These are phyloP conservation scores for Hymenoscyphus fructigenus DNA, from an alignment of 2,329 filamentous ascomycete species.

Conservation along the genomic window DNA sequence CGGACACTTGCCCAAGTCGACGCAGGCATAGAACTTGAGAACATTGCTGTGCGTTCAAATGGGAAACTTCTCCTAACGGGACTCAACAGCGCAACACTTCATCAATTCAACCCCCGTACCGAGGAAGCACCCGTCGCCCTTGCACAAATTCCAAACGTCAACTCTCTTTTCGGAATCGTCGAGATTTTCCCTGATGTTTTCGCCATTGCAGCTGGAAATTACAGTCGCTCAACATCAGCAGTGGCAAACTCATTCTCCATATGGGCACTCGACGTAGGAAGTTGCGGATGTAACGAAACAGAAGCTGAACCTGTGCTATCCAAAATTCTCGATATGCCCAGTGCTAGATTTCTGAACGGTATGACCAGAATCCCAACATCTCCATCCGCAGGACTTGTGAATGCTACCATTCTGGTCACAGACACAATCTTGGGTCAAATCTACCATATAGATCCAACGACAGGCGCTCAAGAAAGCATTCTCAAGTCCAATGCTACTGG, in stretches of 20 bases:
- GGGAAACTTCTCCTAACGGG: conserved; percentile 47
- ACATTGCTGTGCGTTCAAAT: conserved; percentile 45
- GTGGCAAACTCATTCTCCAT: not conserved
- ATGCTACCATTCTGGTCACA: conserved; percentile 25
- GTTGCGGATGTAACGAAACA: conserved; percentile 7
- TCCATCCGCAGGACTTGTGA: conserved; percentile 19
- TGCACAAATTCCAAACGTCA: conserved; percentile 32
- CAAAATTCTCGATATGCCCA: conserved; percentile 14
- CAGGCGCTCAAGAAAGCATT: not conserved
- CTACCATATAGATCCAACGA: not conserved
- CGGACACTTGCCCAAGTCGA: not conserved
- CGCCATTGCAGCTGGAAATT: conserved; percentile 14
- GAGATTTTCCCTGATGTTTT: conserved; percentile 28
- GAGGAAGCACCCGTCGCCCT: conserved; percentile 24
- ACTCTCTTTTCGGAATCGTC: conserved; percentile 36
- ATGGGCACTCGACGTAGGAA: not conserved
- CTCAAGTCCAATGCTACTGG: not conserved
- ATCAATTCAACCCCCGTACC: conserved; percentile 27
- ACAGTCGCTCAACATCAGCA: conserved; percentile 6
- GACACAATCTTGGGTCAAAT: not conserved
- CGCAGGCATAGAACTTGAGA: conserved; percentile 19
- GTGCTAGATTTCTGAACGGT: conserved; percentile 12
- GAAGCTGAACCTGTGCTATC: conserved; percentile 22
- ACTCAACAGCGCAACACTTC: conserved; percentile 28
- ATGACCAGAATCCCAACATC: conserved; percentile 28